Evolutionary conservation across 1,139 yeast species (phyloP).

Genomic region (Taphrina flavorubra): DNA sequence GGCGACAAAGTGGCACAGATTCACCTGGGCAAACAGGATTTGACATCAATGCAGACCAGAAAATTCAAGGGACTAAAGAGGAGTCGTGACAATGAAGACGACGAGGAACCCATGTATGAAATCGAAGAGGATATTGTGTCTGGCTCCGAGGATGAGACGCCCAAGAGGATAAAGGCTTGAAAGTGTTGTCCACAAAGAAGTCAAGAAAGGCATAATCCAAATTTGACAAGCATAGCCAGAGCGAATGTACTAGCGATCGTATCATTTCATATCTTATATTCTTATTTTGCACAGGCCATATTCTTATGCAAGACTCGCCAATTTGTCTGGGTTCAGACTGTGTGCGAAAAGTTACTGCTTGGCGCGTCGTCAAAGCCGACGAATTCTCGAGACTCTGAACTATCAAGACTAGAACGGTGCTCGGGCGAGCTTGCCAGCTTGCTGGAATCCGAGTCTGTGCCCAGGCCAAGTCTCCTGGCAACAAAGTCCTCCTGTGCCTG

Average conservation of each 20-base stretch:
- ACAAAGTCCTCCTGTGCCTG: constrained; percentile 21
- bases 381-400: constrained; percentile 7
- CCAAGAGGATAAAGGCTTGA: constrained; percentile 25
- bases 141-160: constrained; percentile 27
- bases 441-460: neutral
- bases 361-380: neutral
- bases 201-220: neutral
- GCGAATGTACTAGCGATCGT: constrained; percentile 14
- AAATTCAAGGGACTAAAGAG: constrained; percentile 98
- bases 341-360: constrained; percentile 6
- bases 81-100: constrained; percentile 74
- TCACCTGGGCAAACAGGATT: constrained; percentile 94
- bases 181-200: neutral
- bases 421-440: neutral
- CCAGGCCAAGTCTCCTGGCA: neutral
- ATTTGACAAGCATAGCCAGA: constrained; percentile 13
- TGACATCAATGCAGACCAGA: constrained; percentile 87
- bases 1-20: constrained; percentile 98
- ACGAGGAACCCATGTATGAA: constrained; percentile 54
- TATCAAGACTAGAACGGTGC: neutral
- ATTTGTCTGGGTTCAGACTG: neutral
- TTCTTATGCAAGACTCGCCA: no score
- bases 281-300: no score
- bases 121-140: constrained; percentile 22
- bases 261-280: neutral